Percentiles rank a stretch among this genome's conserved stretches.
These are phyloP conservation scores for Podaxis sp. DNA, from an alignment of 768 basidiomycete species.

Conservation along the genomic window DNA sequence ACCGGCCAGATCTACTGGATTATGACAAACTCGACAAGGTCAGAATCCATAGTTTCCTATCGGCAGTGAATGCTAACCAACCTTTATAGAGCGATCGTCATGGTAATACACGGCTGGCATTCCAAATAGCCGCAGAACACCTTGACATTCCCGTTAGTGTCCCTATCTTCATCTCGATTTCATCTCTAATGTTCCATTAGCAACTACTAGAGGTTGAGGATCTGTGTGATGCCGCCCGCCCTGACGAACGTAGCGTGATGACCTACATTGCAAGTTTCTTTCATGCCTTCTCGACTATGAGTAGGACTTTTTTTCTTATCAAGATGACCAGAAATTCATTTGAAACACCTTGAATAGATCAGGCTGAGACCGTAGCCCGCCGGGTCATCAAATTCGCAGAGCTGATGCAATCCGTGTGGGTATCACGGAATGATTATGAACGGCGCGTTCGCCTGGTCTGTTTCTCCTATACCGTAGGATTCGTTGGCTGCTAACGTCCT, in stretches of 20 bases:
- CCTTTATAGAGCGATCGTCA: constrained; percentile 68
- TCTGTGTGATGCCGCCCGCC: constrained; percentile 81
- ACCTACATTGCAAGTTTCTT: constrained; percentile 97
- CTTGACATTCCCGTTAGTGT: constrained; percentile 84
- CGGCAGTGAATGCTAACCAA: neutral
- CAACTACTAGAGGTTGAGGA: constrained; percentile 97
- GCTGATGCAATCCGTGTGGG: constrained; percentile 91
- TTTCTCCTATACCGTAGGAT: neutral
- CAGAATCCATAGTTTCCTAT: constrained; percentile 8
- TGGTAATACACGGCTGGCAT: constrained; percentile 85
- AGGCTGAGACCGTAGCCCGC: constrained; percentile 90
- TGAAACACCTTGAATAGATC: constrained; percentile 53
- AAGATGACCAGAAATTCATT: neutral
- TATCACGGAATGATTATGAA: constrained; percentile 89
- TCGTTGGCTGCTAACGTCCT: neutral
- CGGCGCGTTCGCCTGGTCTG: constrained; percentile 70
- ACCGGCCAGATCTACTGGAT: constrained; percentile 93
- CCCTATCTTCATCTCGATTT: neutral
- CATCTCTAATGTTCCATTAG: constrained; percentile 36
- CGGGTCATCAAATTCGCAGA: constrained; percentile 96
- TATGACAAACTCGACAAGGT: constrained; percentile 87
- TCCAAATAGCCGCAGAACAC: constrained; percentile 83
- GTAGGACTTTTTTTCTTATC: constrained; percentile 40
- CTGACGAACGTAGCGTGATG: constrained; percentile 97
- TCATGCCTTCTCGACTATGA: constrained; percentile 97